A percentile compares a stretch with the other conserved stretches of the same genome.
Conservation (phyloP, 352 stramenopile species). For the Phytophthora crassamura region DNA sequence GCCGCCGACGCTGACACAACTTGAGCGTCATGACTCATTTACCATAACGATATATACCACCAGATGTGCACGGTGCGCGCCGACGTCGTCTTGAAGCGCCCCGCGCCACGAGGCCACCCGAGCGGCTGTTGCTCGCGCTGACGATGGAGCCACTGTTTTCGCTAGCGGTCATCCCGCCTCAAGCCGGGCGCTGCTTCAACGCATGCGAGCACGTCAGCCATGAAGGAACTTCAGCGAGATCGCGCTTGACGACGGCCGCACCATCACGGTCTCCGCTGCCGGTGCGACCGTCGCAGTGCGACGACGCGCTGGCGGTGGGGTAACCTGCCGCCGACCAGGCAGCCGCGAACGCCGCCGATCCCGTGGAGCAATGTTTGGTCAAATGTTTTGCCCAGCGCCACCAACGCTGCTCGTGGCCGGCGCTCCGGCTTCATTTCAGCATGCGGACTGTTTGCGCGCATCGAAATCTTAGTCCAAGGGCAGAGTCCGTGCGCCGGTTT, state of each 20-base stretch:
- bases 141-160: conserved; percentile 5
- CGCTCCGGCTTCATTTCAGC: conserved; percentile 37
- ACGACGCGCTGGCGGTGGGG: not conserved
- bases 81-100: conserved; percentile 7
- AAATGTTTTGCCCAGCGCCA: conserved; percentile 2
- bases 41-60: not conserved
- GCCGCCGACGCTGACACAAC: too few species aligned
- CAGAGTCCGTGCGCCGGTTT: too few species aligned
- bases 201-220: not conserved
- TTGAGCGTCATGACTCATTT: too few species aligned
- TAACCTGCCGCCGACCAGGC: not conserved
- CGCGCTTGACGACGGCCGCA: conserved; percentile 5
- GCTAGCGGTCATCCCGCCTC: conserved; percentile 10
- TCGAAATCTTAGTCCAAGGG: conserved; percentile 23
- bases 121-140: conserved; percentile 15
- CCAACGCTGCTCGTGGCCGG: not conserved
- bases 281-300: not conserved
- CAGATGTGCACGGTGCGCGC: not conserved
- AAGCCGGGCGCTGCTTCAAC: not conserved
- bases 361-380: not conserved
- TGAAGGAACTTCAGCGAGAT: not conserved
- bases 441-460: conserved; percentile 4
- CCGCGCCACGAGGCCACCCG: conserved; percentile 3
- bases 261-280: not conserved
- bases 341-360: not conserved